Conservation (phyloP, 169 alveolate genomes). For the Besnoitia besnoiti region DNA sequence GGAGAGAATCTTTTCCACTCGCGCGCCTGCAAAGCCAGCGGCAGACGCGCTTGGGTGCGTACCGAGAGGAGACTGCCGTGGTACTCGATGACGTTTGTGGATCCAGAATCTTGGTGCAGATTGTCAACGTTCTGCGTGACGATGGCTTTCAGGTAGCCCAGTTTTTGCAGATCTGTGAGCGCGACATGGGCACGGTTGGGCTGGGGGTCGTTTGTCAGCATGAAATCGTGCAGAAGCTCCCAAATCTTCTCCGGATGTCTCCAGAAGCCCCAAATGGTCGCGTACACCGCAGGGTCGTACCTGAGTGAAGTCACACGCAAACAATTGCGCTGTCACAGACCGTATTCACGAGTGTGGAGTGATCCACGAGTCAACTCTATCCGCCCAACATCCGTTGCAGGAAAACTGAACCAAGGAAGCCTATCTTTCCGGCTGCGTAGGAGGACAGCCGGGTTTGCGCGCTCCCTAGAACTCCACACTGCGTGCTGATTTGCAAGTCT, state of each 20-base stretch:
- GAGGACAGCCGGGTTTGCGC: too few species aligned
- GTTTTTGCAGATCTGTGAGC: conserved; percentile 32
- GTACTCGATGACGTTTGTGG: conserved; percentile 57
- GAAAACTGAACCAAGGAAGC: too few species aligned
- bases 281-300: conserved; percentile 63
- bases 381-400: too few species aligned
- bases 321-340: too few species aligned
- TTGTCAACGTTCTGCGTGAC: conserved; percentile 65
- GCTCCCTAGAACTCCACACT: too few species aligned
- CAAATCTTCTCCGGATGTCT: conserved; percentile 62
- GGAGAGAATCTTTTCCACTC: background rate
- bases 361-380: too few species aligned
- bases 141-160: conserved; percentile 27
- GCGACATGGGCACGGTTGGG: conserved; percentile 63
- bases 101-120: conserved; percentile 70
- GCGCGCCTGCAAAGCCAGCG: background rate
- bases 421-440: too few species aligned
- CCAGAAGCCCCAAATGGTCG: conserved; percentile 71
- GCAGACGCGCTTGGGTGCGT: background rate
- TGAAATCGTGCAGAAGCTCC: conserved; percentile 63
- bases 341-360: too few species aligned
- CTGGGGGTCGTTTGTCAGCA: conserved; percentile 22
- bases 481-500: too few species aligned
- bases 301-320: conserved; percentile 35
- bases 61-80: conserved; percentile 68